These are phyloP conservation scores for Chlamydomonas incerta DNA, from an alignment of 139 green algal genomes.

Conservation along the genomic window DNA sequence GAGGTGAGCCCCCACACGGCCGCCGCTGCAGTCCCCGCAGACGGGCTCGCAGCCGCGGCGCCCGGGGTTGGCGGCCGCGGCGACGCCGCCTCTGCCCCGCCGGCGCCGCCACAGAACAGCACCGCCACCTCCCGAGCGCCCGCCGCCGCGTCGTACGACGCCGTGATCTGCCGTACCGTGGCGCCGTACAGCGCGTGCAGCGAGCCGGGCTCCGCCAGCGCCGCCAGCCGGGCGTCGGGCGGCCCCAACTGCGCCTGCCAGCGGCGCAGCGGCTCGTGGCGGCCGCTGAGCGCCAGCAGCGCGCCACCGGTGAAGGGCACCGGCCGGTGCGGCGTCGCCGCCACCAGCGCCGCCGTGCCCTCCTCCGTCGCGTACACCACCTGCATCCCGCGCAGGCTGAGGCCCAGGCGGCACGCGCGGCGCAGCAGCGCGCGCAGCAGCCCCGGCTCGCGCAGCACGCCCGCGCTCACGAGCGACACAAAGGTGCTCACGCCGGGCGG, in stretches of 20 bases:
- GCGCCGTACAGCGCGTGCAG: slow-evolving; percentile 34
- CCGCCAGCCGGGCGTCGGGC: neutral
- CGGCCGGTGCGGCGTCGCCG: slow-evolving; percentile 33
- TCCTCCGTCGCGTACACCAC: slow-evolving; percentile 26
- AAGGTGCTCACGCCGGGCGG: slow-evolving; percentile 1
- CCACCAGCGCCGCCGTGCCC: neutral
- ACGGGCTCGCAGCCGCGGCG: too few species aligned
- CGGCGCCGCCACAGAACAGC: neutral
- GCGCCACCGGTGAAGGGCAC: slow-evolving; percentile 18
- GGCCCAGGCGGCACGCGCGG: slow-evolving; percentile 2
- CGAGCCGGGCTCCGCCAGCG: slow-evolving; percentile 25
- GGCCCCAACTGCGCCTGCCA: slow-evolving; percentile 41
- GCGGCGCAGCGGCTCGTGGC: slow-evolving; percentile 4
- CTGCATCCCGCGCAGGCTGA: slow-evolving; percentile 30
- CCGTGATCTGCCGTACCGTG: slow-evolving; percentile 7
- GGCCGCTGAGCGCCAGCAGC: slow-evolving; percentile 20
- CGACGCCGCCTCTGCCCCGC: neutral
- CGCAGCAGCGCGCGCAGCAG: neutral
- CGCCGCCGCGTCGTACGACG: slow-evolving; percentile 8
- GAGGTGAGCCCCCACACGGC: neutral
- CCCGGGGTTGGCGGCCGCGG: neutral
- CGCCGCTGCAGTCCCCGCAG: too few species aligned
- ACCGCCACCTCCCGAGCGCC: slow-evolving; percentile 24
- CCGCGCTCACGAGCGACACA: neutral
- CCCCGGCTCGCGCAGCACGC: neutral